Evolutionary conservation across 2,329 filamentous ascomycete species (phyloP).

Genomic region (Aspergillus nomiae): DNA sequence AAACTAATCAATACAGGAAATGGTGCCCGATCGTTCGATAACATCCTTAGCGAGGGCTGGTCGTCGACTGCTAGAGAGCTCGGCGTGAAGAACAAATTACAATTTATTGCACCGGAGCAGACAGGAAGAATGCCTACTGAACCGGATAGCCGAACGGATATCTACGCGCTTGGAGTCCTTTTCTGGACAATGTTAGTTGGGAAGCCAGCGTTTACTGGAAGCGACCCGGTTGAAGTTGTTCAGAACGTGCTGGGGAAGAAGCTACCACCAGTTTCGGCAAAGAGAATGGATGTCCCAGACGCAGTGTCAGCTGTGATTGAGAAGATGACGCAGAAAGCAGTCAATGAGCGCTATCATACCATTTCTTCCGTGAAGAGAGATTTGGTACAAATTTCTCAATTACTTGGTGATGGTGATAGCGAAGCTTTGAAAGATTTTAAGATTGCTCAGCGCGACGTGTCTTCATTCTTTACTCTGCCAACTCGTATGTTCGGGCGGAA

Average conservation of each 20-base stretch:
- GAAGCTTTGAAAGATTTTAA: conserved; percentile 71
- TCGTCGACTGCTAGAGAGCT: conserved; percentile 77
- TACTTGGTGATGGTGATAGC: conserved; percentile 74
- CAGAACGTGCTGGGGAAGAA: conserved; percentile 82
- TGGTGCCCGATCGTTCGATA: conserved; percentile 84
- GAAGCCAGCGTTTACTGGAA: conserved; percentile 75
- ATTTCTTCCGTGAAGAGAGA: conserved; percentile 84
- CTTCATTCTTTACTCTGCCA: conserved; percentile 88
- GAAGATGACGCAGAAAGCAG: conserved; percentile 88
- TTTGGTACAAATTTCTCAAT: conserved; percentile 70
- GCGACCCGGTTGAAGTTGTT: conserved; percentile 83
- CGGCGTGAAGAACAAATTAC: conserved; percentile 83
- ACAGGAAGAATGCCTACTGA: conserved; percentile 91
- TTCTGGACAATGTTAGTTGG: conserved; percentile 87
- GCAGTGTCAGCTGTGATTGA: conserved; percentile 80
- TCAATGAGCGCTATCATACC: conserved; percentile 86
- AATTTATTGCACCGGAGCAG: conserved; percentile 92
- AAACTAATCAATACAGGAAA: conserved; percentile 84
- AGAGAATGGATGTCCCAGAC: conserved; percentile 81
- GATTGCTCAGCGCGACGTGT: conserved; percentile 82
- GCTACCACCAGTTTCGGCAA: conserved; percentile 73
- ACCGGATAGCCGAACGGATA: conserved; percentile 88
- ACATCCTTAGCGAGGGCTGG: conserved; percentile 88
- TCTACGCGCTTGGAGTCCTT: conserved; percentile 85
- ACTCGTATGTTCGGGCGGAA: conserved; percentile 77